Conservation (phyloP, 2,329 filamentous ascomycete genomes). For the Aspergillus neoniger region DNA sequence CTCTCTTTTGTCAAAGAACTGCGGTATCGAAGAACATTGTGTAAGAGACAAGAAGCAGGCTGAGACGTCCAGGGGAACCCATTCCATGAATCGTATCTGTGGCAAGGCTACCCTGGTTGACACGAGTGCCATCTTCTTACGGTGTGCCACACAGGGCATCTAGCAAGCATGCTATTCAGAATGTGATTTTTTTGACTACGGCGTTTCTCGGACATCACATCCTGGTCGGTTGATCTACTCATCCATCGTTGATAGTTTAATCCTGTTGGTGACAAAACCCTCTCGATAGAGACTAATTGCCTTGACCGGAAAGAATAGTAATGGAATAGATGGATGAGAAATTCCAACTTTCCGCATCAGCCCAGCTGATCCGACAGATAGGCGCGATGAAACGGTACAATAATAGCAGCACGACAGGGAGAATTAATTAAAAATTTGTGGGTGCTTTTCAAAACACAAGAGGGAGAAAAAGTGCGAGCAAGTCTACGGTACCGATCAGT, state of each 20-base stretch:
- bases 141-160: neutral
- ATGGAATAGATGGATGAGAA: neutral
- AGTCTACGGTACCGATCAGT: constrained; percentile 7
- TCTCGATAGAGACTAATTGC: neutral
- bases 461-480: constrained; percentile 4
- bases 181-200: neutral
- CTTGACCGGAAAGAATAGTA: neutral
- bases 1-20: constrained; percentile 3
- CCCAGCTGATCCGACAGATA: neutral
- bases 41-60: constrained; percentile 10
- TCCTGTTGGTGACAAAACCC: neutral
- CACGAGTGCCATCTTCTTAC: neutral
- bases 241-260: neutral
- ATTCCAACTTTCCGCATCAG: neutral
- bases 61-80: constrained; percentile 9
- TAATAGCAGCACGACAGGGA: neutral
- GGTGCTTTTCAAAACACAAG: neutral
- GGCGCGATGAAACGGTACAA: neutral
- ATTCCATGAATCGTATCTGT: neutral
- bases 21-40: constrained; percentile 13
- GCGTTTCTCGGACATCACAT: constrained; percentile 4
- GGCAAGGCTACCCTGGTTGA: constrained; percentile 12
- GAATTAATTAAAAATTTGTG: constrained; percentile 1
- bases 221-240: constrained; percentile 4
- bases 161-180: neutral